phyloP scores from a whole-genome alignment of 768 basidiomycete genomes.

The Pleurotus eryngii region DNA sequence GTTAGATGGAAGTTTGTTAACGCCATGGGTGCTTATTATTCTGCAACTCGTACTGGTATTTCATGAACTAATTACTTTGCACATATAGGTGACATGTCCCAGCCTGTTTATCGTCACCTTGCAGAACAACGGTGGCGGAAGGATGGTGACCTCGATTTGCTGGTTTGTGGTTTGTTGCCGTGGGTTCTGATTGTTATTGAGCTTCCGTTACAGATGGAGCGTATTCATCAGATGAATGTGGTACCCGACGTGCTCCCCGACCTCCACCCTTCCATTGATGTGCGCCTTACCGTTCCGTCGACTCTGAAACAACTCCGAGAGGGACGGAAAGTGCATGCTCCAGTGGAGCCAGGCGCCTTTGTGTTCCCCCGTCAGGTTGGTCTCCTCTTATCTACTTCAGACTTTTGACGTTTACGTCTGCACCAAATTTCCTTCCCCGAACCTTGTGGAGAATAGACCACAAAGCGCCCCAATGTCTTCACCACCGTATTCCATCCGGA shows the following conservation, averaged over 20 bases:
- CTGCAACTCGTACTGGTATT: not conserved
- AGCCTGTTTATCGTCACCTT: constrained; percentile 72
- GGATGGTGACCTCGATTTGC: constrained; percentile 76
- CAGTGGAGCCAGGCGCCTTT: constrained; percentile 71
- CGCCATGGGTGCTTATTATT: constrained; percentile 71
- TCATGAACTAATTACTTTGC: not conserved
- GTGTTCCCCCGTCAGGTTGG: constrained; percentile 65
- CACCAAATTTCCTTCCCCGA: not conserved
- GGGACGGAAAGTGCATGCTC: constrained; percentile 31
- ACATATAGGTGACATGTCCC: constrained; percentile 59
- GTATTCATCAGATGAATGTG: constrained; percentile 87
- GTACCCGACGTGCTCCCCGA: constrained; percentile 81
- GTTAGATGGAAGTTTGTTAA: constrained; percentile 76
- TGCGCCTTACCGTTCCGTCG: constrained; percentile 54
- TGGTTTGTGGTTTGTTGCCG: constrained; percentile 50
- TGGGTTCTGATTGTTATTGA: not conserved
- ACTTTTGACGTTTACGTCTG: too few relatives aligned
- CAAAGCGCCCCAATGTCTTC: constrained; percentile 58
- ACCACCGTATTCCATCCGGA: constrained; percentile 82
- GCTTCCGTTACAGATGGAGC: constrained; percentile 69
- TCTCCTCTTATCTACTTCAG: not conserved
- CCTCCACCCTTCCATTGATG: constrained; percentile 70
- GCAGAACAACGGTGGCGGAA: constrained; percentile 83
- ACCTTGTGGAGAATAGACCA: constrained; percentile 44
- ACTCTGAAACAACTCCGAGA: constrained; percentile 26